Conservation (phyloP, 73 alveolate species). For the Vitrella brassicaformis region DNA sequence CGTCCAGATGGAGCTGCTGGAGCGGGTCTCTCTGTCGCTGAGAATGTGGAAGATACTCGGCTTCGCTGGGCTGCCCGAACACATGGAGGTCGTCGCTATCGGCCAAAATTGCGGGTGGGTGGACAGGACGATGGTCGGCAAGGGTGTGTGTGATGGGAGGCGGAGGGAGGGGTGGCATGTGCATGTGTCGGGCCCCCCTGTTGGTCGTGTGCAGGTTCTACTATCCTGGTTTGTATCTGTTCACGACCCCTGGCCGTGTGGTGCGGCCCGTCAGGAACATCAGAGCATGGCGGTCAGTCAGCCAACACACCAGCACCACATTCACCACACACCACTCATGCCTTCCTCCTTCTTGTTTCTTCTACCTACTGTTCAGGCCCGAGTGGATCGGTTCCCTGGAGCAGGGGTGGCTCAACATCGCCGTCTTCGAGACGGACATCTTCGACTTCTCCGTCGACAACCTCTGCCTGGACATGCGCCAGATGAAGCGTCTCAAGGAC, state of each 20-base stretch:
- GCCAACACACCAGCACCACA: neutral
- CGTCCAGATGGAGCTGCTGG: too few species aligned
- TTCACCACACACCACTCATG: neutral
- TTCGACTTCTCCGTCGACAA: too few species aligned
- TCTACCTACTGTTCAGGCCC: neutral
- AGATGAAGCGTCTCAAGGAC: slow-evolving; percentile 79
- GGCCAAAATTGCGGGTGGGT: neutral
- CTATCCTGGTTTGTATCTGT: slow-evolving; percentile 89
- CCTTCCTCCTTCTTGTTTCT: neutral
- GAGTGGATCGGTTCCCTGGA: slow-evolving; percentile 94
- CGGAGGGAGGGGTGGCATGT: too few species aligned
- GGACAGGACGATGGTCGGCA: too few species aligned
- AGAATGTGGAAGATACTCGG: too few species aligned
- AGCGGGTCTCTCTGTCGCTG: too few species aligned
- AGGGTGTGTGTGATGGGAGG: too few species aligned
- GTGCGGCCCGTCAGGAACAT: slow-evolving; percentile 88
- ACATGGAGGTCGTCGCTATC: neutral
- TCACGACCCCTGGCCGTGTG: slow-evolving; percentile 86
- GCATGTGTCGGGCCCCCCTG: too few species aligned
- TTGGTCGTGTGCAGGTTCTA: slow-evolving; percentile 15
- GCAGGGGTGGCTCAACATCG: slow-evolving; percentile 84
- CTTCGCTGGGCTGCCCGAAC: neutral
- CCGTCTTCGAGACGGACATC: too few species aligned
- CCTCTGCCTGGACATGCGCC: too few species aligned
- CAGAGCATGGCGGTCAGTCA: slow-evolving; percentile 46